A percentile compares a stretch with the other conserved stretches of the same genome.
phyloP scores from a whole-genome alignment of 2,329 filamentous ascomycete genomes.

The Neopestalotiopsis sp. region DNA sequence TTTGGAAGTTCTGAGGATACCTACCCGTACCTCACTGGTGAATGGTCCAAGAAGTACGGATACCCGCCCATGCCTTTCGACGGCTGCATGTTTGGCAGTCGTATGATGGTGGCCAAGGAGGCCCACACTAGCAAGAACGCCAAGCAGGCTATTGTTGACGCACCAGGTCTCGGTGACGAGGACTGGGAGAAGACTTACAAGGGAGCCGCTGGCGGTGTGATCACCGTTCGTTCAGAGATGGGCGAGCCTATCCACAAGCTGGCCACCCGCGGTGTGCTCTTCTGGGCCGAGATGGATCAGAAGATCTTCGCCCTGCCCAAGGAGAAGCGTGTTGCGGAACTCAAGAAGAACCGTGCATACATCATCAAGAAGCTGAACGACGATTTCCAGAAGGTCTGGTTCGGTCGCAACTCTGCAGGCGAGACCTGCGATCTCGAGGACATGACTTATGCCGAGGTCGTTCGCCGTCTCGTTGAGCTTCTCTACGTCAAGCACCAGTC shows the following conservation, averaged over 20 bases:
- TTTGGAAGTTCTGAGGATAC: constrained; percentile 91
- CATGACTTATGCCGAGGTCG: constrained; percentile 92
- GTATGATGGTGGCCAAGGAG: constrained; percentile 95
- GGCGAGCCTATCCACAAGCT: constrained; percentile 99
- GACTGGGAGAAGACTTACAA: constrained; percentile 96
- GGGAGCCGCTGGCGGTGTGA: constrained; percentile 87
- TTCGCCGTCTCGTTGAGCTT: constrained; percentile 84
- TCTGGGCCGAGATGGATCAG: constrained; percentile 99
- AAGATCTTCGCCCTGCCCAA: constrained; percentile 98
- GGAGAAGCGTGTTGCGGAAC: constrained; percentile 85
- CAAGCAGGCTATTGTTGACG: constrained; percentile 89
- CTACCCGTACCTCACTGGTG: constrained; percentile 88
- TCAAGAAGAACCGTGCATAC: constrained; percentile 86
- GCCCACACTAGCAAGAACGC: constrained; percentile 85
- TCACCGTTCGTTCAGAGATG: constrained; percentile 98
- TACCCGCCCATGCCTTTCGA: constrained; percentile 95
- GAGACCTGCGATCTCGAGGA: constrained; percentile 88
- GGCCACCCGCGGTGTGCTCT: constrained; percentile 90
- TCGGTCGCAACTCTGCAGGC: constrained; percentile 81
- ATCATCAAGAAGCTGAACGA: constrained; percentile 97
- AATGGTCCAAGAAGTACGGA: constrained; percentile 85
- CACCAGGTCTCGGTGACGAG: constrained; percentile 78
- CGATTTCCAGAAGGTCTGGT: constrained; percentile 97
- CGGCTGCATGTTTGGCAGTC: constrained; percentile 86
- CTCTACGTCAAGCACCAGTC: constrained; percentile 91